Percentiles rank a stretch among this genome's conserved stretches.
Conservation (phyloP, 2,329 filamentous ascomycete species). For the Westerdykella sp. region DNA sequence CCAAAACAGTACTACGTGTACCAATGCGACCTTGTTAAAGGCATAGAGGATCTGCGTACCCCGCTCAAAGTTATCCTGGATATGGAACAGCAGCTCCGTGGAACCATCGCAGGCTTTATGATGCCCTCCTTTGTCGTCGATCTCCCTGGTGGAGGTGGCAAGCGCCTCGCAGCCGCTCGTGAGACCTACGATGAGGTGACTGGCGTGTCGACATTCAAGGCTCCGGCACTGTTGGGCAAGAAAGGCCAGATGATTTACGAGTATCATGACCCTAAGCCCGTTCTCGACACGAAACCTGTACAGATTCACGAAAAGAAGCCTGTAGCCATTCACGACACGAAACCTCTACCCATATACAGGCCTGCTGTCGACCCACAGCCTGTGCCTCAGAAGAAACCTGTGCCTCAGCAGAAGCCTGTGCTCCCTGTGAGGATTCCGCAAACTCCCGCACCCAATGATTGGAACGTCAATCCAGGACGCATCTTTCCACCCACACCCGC, state of each 20-base stretch:
- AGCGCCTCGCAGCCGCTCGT: constrained; percentile 52
- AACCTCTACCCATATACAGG: too few relatives aligned
- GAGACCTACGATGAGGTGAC: constrained; percentile 49
- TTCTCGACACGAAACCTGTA: too few relatives aligned
- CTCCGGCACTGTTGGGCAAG: constrained; percentile 48
- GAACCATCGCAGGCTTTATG: constrained; percentile 57
- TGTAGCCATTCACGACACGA: too few relatives aligned
- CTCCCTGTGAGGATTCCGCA: too few relatives aligned
- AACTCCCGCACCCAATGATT: too few relatives aligned
- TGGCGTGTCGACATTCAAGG: constrained; percentile 51
- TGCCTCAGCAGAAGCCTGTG: too few relatives aligned
- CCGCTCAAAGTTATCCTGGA: constrained; percentile 54
- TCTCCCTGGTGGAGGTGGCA: constrained; percentile 57
- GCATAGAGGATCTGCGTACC: constrained; percentile 57
- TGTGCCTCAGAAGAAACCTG: too few relatives aligned
- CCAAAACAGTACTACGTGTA: constrained; percentile 56
- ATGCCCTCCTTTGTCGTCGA: constrained; percentile 59
- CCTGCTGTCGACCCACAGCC: too few relatives aligned
- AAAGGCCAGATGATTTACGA: constrained; percentile 42
- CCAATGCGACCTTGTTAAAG: constrained; percentile 57
- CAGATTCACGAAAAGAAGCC: too few relatives aligned
- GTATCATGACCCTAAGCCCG: constrained; percentile 50
- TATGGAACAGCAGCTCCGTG: constrained; percentile 53
- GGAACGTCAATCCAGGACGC: too few relatives aligned
- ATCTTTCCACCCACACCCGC: too few relatives aligned